Conservation (phyloP, 1,284 basidiomycete species). For the Naganishia sp. region DNA sequence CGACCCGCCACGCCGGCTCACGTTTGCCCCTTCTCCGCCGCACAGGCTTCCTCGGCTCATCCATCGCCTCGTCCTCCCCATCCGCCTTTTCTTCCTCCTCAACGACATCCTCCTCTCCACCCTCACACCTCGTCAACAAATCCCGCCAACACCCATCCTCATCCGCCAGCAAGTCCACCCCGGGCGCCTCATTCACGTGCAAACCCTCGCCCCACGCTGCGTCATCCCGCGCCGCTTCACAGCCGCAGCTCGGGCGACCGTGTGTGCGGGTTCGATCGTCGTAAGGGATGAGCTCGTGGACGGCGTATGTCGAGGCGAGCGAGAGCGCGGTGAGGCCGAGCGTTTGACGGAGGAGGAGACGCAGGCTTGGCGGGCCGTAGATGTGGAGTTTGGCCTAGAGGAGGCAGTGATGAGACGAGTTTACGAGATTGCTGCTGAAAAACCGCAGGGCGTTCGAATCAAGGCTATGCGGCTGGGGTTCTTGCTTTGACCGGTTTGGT, state of each 20-base stretch:
- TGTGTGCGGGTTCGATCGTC: background rate
- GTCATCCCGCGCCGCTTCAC: background rate
- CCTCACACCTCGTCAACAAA: conserved; percentile 49
- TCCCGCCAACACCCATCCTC: conserved; percentile 71
- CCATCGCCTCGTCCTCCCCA: conserved; percentile 34
- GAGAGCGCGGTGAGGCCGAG: conserved; percentile 69
- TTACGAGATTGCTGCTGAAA: too few relatives aligned
- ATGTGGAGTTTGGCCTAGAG: conserved; percentile 68
- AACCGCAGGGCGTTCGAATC: too few relatives aligned
- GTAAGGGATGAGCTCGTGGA: conserved; percentile 73
- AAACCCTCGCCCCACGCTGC: conserved; percentile 51
- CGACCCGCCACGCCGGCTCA: conserved; percentile 59
- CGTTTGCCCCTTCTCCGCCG: conserved; percentile 44
- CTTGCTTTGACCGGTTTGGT: too few relatives aligned
- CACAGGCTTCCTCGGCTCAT: conserved; percentile 40
- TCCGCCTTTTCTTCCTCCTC: background rate
- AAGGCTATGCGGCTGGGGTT: too few relatives aligned
- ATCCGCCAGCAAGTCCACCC: conserved; percentile 65
- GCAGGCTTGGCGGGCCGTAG: conserved; percentile 80
- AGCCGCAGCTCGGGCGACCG: conserved; percentile 6
- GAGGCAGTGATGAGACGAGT: too few relatives aligned
- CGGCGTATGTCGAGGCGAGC: conserved; percentile 68
- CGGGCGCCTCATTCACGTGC: conserved; percentile 68
- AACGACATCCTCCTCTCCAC: background rate
- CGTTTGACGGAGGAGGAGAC: conserved; percentile 71